Conservation (phyloP, 352 stramenopile genomes). For the Phytophthora citrophthora region DNA sequence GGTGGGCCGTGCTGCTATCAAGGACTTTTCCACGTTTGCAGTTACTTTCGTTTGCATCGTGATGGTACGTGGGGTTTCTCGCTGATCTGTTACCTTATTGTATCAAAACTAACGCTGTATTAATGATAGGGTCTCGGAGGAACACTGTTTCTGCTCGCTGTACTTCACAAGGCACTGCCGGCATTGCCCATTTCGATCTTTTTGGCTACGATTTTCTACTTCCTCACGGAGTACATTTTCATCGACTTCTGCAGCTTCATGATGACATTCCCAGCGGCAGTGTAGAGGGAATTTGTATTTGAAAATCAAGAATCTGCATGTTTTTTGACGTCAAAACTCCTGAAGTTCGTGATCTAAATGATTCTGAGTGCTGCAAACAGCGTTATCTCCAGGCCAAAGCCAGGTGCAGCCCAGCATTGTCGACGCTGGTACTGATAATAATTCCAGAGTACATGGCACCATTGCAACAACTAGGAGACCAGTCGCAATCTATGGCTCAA, state of each 20-base stretch:
- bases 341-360: neutral
- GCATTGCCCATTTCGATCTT: slow-evolving; percentile 96
- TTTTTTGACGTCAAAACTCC: slow-evolving; percentile 15
- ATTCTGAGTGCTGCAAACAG: neutral
- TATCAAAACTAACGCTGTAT: slow-evolving; percentile 12
- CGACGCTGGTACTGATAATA: too few species aligned
- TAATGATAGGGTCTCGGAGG: slow-evolving; percentile 83
- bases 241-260: slow-evolving; percentile 87
- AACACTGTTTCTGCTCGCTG: slow-evolving; percentile 95
- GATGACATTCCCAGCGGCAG: slow-evolving; percentile 65
- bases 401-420: neutral
- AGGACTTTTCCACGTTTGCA: slow-evolving; percentile 96
- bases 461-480: too few species aligned
- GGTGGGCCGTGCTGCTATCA: slow-evolving; percentile 95
- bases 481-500: too few species aligned
- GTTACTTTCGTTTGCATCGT: slow-evolving; percentile 95
- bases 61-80: slow-evolving; percentile 63
- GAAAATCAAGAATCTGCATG: slow-evolving; percentile 20
- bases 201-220: slow-evolving; percentile 82
- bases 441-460: too few species aligned
- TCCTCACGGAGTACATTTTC: slow-evolving; percentile 84
- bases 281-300: slow-evolving; percentile 42
- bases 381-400: slow-evolving; percentile 13
- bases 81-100: neutral
- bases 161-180: slow-evolving; percentile 94